Evolutionary conservation across 345 rosid species (phyloP).

Genomic region (Turritis glabra): DNA sequence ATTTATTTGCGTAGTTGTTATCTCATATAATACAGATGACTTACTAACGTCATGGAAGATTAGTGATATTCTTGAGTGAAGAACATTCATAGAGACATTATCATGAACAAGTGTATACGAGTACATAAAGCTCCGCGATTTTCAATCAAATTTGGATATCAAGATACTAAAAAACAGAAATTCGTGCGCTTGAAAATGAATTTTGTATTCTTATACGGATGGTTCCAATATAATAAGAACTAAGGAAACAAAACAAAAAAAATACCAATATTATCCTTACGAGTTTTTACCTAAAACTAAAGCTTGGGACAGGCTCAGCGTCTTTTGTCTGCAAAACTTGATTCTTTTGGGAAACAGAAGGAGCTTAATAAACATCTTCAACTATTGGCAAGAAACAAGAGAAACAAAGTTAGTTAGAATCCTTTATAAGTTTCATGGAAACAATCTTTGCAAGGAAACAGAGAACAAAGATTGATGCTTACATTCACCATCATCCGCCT

Average conservation of each 20-base stretch:
- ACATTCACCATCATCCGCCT: constrained; percentile 11
- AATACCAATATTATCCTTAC: background rate
- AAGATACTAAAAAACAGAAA: no score
- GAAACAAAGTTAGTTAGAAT: background rate
- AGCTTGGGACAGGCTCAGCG: background rate
- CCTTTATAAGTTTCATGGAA: background rate
- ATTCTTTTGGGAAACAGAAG: background rate
- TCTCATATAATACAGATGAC: no score
- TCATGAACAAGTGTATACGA: no score
- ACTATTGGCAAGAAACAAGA: constrained; percentile 13
- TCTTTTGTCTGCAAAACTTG: constrained; percentile 22
- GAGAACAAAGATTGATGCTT: constrained; percentile 19
- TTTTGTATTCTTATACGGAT: no score
- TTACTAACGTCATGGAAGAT: no score
- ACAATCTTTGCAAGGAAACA: background rate
- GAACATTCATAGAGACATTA: no score
- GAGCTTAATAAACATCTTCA: background rate
- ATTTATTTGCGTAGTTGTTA: no score
- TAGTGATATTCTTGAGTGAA: no score
- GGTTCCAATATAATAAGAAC: background rate
- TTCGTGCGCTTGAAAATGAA: no score
- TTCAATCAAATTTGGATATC: no score
- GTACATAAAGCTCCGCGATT: no score
- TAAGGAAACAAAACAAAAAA: background rate
- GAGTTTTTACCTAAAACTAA: background rate